Percentiles rank a stretch among this genome's conserved stretches.
These are phyloP conservation scores for Lactarius quietus DNA, from an alignment of 768 basidiomycete genomes.

Conservation along the genomic window DNA sequence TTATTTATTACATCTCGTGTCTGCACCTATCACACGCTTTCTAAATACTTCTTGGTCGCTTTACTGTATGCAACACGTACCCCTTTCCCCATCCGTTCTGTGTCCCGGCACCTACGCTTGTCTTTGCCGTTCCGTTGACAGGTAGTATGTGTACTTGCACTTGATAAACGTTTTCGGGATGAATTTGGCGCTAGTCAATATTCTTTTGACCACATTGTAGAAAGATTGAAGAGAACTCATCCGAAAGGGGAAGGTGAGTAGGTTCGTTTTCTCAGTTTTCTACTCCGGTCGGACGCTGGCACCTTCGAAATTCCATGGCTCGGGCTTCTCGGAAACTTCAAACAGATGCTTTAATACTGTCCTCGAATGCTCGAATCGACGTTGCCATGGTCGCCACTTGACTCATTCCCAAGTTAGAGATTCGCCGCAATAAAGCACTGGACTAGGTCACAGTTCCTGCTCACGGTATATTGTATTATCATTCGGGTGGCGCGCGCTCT, in stretches of 20 bases:
- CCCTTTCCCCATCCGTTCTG: constrained; percentile 13
- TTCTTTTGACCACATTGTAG: background rate
- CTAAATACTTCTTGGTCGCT: constrained; percentile 8
- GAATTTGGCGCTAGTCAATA: background rate
- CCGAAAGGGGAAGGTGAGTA: constrained; percentile 24
- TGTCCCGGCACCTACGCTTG: background rate
- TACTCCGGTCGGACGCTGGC: background rate
- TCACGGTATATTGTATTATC: constrained; percentile 13
- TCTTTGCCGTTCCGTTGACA: background rate
- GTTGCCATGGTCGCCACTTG: constrained; percentile 9
- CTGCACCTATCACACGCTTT: constrained; percentile 11
- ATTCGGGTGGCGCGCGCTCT: background rate
- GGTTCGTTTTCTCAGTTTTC: constrained; percentile 6
- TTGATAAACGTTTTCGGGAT: constrained; percentile 1
- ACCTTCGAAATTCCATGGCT: constrained; percentile 3
- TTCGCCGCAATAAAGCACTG: constrained; percentile 9
- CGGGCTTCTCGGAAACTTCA: background rate
- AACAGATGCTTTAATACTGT: background rate
- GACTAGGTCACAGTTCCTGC: constrained; percentile 3
- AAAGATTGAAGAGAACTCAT: background rate
- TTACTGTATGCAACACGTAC: constrained; percentile 19
- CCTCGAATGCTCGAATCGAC: background rate
- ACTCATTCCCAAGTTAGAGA: constrained; percentile 10
- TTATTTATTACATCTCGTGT: constrained; percentile 25
- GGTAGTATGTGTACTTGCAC: background rate